Percentiles rank a stretch among this genome's conserved stretches.
Evolutionary conservation across 192 early-diverging fungal genomes (phyloP).

Genomic region (Dissophora globulifera): DNA sequence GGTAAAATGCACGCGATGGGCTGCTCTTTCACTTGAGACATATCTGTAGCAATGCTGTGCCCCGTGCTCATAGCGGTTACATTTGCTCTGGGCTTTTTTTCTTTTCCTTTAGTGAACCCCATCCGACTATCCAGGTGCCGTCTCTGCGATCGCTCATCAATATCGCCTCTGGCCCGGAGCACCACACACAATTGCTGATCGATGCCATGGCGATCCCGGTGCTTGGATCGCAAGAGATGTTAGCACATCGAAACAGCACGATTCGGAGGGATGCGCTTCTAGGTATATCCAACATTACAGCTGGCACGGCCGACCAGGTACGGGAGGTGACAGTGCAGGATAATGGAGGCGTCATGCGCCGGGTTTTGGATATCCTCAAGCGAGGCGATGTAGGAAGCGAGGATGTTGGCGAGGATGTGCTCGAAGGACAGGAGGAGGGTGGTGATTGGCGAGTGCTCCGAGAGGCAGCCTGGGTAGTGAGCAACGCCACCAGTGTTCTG

Average conservation of each 20-base stretch:
- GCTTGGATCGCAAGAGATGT: constrained; percentile 30
- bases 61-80: no score
- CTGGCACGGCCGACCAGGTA: constrained; percentile 51
- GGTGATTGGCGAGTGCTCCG: constrained; percentile 50
- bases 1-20: constrained; percentile 17
- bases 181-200: constrained; percentile 49
- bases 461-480: constrained; percentile 50
- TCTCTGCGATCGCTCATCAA: constrained; percentile 47
- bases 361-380: constrained; percentile 32
- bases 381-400: constrained; percentile 46
- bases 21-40: no score
- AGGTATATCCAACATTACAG: constrained; percentile 51
- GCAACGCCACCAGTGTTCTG: constrained; percentile 51
- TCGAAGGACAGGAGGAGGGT: constrained; percentile 27
- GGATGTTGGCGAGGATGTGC: constrained; percentile 13
- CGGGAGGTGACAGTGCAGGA: constrained; percentile 51
- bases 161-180: constrained; percentile 50
- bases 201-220: constrained; percentile 49
- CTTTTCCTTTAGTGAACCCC: constrained; percentile 35
- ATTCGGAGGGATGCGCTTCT: constrained; percentile 45
- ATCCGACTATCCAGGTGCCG: constrained; percentile 49
- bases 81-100: no score
- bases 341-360: constrained; percentile 43
- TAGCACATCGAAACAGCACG: constrained; percentile 40
- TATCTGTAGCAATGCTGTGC: no score